Evolutionary conservation across 2,329 filamentous ascomycete species (phyloP).

Genomic region (Calonectria fujianensis): DNA sequence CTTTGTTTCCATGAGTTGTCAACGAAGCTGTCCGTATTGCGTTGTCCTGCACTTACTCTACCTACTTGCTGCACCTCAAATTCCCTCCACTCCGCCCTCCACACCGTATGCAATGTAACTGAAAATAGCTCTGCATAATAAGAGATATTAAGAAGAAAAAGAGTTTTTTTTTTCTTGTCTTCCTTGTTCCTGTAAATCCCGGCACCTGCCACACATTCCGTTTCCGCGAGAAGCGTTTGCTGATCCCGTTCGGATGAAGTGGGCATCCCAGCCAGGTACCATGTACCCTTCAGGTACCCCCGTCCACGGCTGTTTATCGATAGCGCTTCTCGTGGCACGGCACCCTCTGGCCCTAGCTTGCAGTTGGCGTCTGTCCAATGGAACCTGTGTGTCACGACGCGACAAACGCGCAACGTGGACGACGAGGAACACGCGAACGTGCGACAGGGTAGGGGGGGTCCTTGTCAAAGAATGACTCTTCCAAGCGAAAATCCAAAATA

Average conservation of each 20-base stretch:
- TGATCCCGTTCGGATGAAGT: constrained; percentile 31
- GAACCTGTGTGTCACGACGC: constrained; percentile 48
- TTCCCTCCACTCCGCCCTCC: constrained; percentile 14
- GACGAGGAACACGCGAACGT: constrained; percentile 16
- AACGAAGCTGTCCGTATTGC: constrained; percentile 17
- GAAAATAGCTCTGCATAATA: constrained; percentile 20
- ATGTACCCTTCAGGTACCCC: constrained; percentile 43
- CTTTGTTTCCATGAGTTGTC: constrained; percentile 30
- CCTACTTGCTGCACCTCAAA: constrained; percentile 24
- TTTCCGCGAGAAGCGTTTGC: constrained; percentile 22
- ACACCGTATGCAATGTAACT: constrained; percentile 24
- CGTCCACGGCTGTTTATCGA: constrained; percentile 53
- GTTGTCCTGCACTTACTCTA: constrained; percentile 34
- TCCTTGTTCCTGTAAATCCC: constrained; percentile 24
- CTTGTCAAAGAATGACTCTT: constrained; percentile 32
- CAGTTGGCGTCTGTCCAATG: constrained; percentile 50
- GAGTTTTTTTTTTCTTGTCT: not conserved
- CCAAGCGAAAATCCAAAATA: constrained; percentile 31
- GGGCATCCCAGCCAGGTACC: not conserved
- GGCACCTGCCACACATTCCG: constrained; percentile 15
- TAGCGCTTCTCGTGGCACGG: constrained; percentile 52
- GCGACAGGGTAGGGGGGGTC: constrained; percentile 29
- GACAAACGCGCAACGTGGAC: constrained; percentile 50
- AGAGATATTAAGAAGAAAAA: not conserved
- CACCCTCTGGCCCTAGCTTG: constrained; percentile 46